Evolutionary conservation across 2,329 filamentous ascomycete genomes (phyloP), one percentile per base, ranked within the genome.

Genomic region (Aspergillus transmontanensis): DNA sequence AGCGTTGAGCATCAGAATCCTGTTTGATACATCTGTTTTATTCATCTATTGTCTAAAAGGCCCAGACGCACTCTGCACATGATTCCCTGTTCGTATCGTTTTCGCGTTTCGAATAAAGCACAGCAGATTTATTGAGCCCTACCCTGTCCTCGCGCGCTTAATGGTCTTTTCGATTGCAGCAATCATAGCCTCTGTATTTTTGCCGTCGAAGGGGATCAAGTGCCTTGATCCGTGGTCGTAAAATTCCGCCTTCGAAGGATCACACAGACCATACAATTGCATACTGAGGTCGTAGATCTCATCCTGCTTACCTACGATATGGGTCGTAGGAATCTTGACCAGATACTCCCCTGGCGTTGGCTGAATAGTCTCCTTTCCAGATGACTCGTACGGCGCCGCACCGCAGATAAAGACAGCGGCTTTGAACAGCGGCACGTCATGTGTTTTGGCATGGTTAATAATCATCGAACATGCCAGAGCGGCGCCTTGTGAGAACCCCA

Each of bases 301-400:
- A 71, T 80, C 78, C 66, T 73, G 69, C 54, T 68, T 72, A 0
- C 78, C 78, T 21, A 78, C 76, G 10, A 80, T 72, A 72, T 80
- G 74, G 14, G 76, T 73, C 19, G 78, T 79, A 4, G 76, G 77
- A 30, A 80, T 78, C n/a, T 45, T 60, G 39, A 76, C 68, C 12
- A 65, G 62, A 45, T 68, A 71, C n/a, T 58, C 64, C 61, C 65
- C 57, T 28, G 14, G 59, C 48, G 32, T 41, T 54, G 60, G 41
- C 23, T 32, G 10, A 6, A 73, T 43, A 26, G 62, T 45, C 60
- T 66, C 61, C 59, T 63, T 50, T 16, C 73, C 74, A 4, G 68
- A 64, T 30, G 65, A 54, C 5, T 74, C 71, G 64, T 65, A 76
- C 19, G 74, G 72, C 28, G 51, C 23, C 3, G 64, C 74, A 9